Evolutionary conservation across 2,329 filamentous ascomycete species (phyloP).

Genomic region (Teratosphaeriaceae sp.): DNA sequence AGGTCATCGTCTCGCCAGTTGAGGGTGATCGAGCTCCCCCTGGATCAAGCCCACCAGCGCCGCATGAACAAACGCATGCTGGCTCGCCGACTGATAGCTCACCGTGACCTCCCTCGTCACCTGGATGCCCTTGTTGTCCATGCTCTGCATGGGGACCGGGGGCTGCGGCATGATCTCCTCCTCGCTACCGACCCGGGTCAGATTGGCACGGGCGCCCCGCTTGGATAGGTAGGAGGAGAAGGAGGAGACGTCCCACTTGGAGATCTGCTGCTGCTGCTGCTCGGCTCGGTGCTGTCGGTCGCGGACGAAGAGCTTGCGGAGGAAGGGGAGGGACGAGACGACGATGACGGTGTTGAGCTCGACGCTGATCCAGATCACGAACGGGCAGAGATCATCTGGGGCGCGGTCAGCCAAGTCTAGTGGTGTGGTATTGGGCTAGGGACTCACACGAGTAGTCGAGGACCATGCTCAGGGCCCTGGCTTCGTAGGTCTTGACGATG

Average conservation of each 20-base stretch:
- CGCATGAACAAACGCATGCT: conserved; percentile 23
- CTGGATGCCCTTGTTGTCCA: conserved; percentile 1
- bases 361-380: conserved; percentile 23
- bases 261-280: neutral
- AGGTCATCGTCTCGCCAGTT: too few relatives aligned
- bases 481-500: conserved; percentile 26
- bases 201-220: conserved; percentile 5
- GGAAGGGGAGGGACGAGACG: conserved; percentile 22
- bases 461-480: conserved; percentile 18
- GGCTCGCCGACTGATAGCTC: conserved; percentile 15
- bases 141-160: neutral
- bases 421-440: too few relatives aligned
- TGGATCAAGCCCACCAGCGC: conserved; percentile 24
- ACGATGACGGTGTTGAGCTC: conserved; percentile 32
- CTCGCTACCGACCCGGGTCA: conserved; percentile 11
- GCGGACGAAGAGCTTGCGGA: conserved; percentile 20
- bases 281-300: neutral
- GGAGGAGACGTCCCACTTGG: conserved; percentile 3
- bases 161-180: conserved; percentile 10
- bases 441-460: conserved; percentile 22
- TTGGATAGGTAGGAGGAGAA: conserved; percentile 6
- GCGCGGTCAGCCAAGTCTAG: neutral
- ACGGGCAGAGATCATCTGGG: conserved; percentile 17
- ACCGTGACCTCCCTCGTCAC: conserved; percentile 19
- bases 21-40: too few relatives aligned